Conservation (phyloP, 805 yeast genomes). For the Saccharomycopsis fibuligera region DNA sequence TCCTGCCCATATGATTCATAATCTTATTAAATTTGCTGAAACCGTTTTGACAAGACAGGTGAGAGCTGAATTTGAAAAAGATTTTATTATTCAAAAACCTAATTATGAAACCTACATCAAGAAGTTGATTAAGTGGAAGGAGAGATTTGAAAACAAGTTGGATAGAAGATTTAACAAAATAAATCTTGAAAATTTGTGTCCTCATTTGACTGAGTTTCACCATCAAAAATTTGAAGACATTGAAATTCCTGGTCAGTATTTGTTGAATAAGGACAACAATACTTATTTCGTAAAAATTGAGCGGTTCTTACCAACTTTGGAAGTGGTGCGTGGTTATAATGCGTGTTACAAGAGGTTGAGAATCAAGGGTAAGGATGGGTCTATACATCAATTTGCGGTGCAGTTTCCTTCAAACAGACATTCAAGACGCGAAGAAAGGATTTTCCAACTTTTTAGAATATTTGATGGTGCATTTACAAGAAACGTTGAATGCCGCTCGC, state of each 20-base stretch:
- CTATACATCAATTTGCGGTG: constrained; percentile 85
- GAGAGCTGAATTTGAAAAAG: constrained; percentile 84
- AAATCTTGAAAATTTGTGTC: constrained; percentile 84
- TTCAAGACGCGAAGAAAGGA: constrained; percentile 91
- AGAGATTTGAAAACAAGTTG: constrained; percentile 82
- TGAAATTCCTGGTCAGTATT: constrained; percentile 95
- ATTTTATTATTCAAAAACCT: constrained; percentile 81
- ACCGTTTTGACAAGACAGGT: constrained; percentile 85
- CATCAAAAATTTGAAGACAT: constrained; percentile 97
- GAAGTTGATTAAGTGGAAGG: constrained; percentile 86
- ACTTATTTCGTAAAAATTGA: constrained; percentile 90
- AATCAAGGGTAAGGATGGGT: constrained; percentile 91
- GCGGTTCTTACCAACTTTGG: constrained; percentile 83
- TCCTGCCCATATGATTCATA: constrained; percentile 88
- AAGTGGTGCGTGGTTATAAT: constrained; percentile 81
- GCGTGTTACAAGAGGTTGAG: constrained; percentile 85
- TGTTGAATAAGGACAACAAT: constrained; percentile 81
- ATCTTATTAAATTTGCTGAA: constrained; percentile 83
- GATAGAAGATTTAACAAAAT: constrained; percentile 78
- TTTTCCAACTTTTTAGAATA: constrained; percentile 85
- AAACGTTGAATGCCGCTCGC: constrained; percentile 81
- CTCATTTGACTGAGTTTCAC: constrained; percentile 94
- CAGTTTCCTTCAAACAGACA: constrained; percentile 98
- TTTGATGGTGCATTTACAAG: constrained; percentile 74
- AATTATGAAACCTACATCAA: constrained; percentile 80